These are phyloP conservation scores for Carex littledalei DNA, from an alignment of 176 grass and related monocot genomes.

Conservation along the genomic window DNA sequence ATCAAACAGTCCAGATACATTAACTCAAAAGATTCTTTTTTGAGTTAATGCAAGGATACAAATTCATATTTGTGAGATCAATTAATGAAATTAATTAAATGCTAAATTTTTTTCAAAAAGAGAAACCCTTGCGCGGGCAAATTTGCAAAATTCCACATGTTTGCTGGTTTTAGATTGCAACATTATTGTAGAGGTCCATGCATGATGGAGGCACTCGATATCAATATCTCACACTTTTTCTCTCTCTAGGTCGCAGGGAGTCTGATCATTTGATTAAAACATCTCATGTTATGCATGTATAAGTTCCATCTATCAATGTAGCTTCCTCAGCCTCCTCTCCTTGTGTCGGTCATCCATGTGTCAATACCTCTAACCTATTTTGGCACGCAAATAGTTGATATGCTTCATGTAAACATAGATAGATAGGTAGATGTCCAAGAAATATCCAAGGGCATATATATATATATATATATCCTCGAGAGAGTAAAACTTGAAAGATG, in stretches of 20 bases:
- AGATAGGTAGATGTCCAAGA: conserved; percentile 4
- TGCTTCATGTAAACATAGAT: conserved; percentile 15
- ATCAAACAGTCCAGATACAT: too few species aligned
- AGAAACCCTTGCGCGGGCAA: not conserved
- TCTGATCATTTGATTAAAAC: conserved; percentile 78
- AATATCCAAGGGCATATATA: not conserved
- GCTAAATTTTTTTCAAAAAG: too few species aligned
- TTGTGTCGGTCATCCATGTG: conserved; percentile 45
- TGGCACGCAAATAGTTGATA: conserved; percentile 55
- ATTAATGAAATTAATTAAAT: too few species aligned
- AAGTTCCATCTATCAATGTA: conserved; percentile 50
- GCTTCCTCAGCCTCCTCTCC: conserved; percentile 32
- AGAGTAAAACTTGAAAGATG: conserved; percentile 25
- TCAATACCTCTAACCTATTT: conserved; percentile 21
- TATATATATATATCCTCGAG: not conserved
- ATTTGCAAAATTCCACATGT: not conserved
- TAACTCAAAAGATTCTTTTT: too few species aligned
- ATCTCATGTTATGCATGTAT: conserved; percentile 39
- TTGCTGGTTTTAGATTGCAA: not conserved
- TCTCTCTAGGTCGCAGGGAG: conserved; percentile 25
- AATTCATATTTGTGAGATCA: too few species aligned
- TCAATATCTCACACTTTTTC: not conserved
- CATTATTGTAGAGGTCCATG: not conserved
- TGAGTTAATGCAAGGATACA: too few species aligned
- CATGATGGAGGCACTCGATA: not conserved